Evolutionary conservation across 345 rosid genomes (phyloP).

Genomic region (Toxicodendron radicans): DNA sequence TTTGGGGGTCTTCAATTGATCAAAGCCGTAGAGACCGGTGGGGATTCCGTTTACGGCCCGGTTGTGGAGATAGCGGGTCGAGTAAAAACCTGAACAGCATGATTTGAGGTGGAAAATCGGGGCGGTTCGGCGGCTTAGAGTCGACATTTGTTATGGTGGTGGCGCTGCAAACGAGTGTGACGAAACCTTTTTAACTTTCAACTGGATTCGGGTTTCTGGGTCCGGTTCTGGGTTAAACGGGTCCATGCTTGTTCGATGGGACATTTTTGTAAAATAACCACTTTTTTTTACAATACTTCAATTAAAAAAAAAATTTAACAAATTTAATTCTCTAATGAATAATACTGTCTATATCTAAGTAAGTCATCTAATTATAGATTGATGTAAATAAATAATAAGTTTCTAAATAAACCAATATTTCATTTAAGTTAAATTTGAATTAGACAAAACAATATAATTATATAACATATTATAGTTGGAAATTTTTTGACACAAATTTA

Average conservation of each 20-base stretch:
- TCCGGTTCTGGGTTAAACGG: not conserved
- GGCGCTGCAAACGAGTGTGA: not conserved
- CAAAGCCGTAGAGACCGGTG: conserved; percentile 85
- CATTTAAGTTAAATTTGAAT: too few species aligned
- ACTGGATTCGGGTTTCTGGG: not conserved
- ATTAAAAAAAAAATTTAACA: too few species aligned
- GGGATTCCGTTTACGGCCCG: conserved; percentile 35
- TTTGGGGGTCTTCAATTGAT: conserved; percentile 64
- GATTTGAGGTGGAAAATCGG: conserved; percentile 18
- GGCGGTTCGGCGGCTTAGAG: conserved; percentile 27
- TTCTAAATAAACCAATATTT: too few species aligned
- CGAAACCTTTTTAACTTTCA: not conserved
- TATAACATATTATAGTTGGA: too few species aligned
- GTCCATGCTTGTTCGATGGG: not conserved
- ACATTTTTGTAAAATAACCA: too few species aligned
- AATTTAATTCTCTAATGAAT: too few species aligned
- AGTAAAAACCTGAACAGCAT: conserved; percentile 20
- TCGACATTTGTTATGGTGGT: conserved; percentile 36
- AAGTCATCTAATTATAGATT: too few species aligned
- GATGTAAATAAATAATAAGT: too few species aligned
- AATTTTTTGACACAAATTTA: too few species aligned
- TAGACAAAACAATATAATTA: too few species aligned
- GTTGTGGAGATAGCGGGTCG: conserved; percentile 36
- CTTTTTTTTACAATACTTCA: too few species aligned
- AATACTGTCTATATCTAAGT: too few species aligned